These are phyloP conservation scores for Calonectria pseudoturangicola DNA, from an alignment of 2,329 filamentous ascomycete genomes.

Conservation along the genomic window DNA sequence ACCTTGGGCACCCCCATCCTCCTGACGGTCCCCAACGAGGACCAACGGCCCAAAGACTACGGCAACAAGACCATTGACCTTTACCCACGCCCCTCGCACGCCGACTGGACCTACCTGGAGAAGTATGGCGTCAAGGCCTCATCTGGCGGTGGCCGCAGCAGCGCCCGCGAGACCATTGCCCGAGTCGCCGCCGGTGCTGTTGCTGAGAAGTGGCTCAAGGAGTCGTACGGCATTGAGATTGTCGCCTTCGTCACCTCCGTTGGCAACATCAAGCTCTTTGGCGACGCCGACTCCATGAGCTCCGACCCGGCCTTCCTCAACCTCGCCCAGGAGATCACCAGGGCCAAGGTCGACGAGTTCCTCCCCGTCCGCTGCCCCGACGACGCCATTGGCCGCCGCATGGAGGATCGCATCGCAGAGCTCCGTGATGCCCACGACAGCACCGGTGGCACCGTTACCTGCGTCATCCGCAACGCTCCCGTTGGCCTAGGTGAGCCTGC, in stretches of 20 bases:
- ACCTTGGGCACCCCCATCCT: slow-evolving; percentile 94
- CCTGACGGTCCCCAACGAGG: slow-evolving; percentile 91
- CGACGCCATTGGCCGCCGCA: slow-evolving; percentile 76
- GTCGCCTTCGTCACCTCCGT: slow-evolving; percentile 93
- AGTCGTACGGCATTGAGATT: slow-evolving; percentile 91
- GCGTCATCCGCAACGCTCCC: slow-evolving; percentile 91
- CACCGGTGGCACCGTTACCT: slow-evolving; percentile 96
- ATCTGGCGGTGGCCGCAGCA: slow-evolving; percentile 91
- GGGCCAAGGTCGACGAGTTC: slow-evolving; percentile 84
- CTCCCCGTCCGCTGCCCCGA: slow-evolving; percentile 93
- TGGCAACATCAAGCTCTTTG: slow-evolving; percentile 71
- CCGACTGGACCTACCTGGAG: slow-evolving; percentile 97
- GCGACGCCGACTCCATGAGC: slow-evolving; percentile 69
- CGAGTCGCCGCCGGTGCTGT: slow-evolving; percentile 94
- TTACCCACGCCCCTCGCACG: slow-evolving; percentile 93
- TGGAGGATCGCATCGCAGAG: slow-evolving; percentile 86
- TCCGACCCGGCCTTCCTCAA: slow-evolving; percentile 87
- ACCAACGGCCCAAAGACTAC: slow-evolving; percentile 95
- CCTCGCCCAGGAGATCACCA: slow-evolving; percentile 75
- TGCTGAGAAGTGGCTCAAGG: slow-evolving; percentile 91
- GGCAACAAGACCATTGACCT: slow-evolving; percentile 91
- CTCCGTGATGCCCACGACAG: slow-evolving; percentile 88
- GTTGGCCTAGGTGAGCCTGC: slow-evolving; percentile 92
- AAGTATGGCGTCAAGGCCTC: slow-evolving; percentile 97
- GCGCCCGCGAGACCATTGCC: slow-evolving; percentile 95